Evolutionary conservation across 768 basidiomycete genomes (phyloP), one percentile per base, ranked within the genome.

Genomic region (Kwoniella sp.): DNA sequence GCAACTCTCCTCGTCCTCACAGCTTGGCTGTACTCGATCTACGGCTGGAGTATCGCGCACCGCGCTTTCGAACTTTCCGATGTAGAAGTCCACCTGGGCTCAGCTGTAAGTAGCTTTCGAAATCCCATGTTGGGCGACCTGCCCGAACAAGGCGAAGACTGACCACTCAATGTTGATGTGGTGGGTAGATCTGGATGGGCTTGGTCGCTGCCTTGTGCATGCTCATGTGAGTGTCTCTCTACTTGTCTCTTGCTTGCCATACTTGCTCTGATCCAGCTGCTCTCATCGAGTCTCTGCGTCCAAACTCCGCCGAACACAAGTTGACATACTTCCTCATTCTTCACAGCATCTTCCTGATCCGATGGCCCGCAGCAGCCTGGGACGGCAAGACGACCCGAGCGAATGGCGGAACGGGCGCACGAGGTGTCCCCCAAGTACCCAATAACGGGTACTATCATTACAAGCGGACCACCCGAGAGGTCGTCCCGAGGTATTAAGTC

Each of bases 101-200:
- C 74, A 23, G 74, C 72, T 15, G 79, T 80, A 50, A 67, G 79
- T 77, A 4, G 5, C 22, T 9, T 41, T 9, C 38, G 9, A 41
- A 20, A 20, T 41, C 38, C 20, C 9, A 9, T 41, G n/a, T n/a
- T n/a, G n/a, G n/a, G n/a, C n/a, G n/a, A n/a, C n/a, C 23, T 4
- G 53, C 30, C 23, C 57, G 25, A 20, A 41, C 23, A 38, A 12
- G 30, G 41, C 31, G 55, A 15, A 53, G 26, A 13, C 59, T 2
- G 58, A 11, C 15, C 26, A 9, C 38, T 41, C 9, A 9, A 9
- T 51, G 23, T 50, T 22, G 11, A 31, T 55, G 29, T n/a, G n/a
- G n/a, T n/a, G n/a, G n/a, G n/a, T 30, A 78, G 67, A 76, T 79
- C 45, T 79, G 79, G 79, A 76, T 81, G 73, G 78, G 79, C 4